A percentile compares a stretch with the other conserved stretches of the same genome.
Evolutionary conservation across 1,139 yeast species (phyloP).

Genomic region (Yamadazyma dendronema): DNA sequence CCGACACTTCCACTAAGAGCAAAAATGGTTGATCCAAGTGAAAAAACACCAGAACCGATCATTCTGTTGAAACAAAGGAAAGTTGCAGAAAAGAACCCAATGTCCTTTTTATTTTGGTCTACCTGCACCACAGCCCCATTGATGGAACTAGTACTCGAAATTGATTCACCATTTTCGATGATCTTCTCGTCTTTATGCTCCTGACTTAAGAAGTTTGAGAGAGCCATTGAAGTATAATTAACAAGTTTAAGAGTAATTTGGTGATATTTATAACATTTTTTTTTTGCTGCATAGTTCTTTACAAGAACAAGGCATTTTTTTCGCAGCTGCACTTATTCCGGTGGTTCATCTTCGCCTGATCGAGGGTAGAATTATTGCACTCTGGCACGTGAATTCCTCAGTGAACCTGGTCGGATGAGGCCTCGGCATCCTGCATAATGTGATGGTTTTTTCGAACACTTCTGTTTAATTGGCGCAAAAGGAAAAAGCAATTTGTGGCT

Average conservation of each 20-base stretch:
- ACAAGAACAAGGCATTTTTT: background rate
- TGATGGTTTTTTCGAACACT: background rate
- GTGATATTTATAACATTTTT: slow-evolving; percentile 1
- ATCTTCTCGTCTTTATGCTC: slow-evolving; percentile 7
- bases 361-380: background rate
- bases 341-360: background rate
- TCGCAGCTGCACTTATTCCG: background rate
- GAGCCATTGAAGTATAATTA: slow-evolving; percentile 3
- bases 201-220: slow-evolving; percentile 1
- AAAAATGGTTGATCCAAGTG: slow-evolving; percentile 79
- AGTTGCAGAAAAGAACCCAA: slow-evolving; percentile 68
- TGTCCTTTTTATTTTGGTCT: slow-evolving; percentile 53
- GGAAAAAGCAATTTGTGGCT: background rate
- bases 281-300: background rate
- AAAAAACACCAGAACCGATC: slow-evolving; percentile 87
- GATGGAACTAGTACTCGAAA: slow-evolving; percentile 15
- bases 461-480: background rate
- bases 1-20: slow-evolving; percentile 74
- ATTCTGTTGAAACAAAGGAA: slow-evolving; percentile 74
- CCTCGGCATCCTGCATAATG: background rate
- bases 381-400: background rate
- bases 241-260: background rate
- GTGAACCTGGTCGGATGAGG: background rate
- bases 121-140: slow-evolving; percentile 39
- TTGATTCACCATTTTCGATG: slow-evolving; percentile 11